Evolutionary conservation across 2,329 filamentous ascomycete genomes (phyloP).

Genomic region (Fusarium buharicum): DNA sequence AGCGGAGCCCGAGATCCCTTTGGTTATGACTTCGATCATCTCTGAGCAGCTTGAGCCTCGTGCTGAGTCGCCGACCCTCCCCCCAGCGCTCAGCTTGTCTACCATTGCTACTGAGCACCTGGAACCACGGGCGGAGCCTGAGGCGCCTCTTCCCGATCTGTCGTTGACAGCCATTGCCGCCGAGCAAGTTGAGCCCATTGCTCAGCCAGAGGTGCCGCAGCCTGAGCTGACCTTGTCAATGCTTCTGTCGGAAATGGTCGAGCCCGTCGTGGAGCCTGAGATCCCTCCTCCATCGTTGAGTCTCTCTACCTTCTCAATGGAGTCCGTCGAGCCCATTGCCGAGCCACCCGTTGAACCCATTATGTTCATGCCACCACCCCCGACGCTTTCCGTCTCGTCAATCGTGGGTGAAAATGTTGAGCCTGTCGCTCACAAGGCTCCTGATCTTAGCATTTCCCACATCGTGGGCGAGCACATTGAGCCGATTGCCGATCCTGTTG

Average conservation of each 20-base stretch:
- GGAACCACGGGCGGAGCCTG: conserved; percentile 45
- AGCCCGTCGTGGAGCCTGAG: conserved; percentile 30
- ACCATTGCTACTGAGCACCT: conserved; percentile 41
- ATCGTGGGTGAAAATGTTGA: conserved; percentile 40
- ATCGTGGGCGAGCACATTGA: conserved; percentile 43
- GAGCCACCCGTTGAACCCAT: conserved; percentile 41
- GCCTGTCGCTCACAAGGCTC: conserved; percentile 39
- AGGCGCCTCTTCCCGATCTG: conserved; percentile 42
- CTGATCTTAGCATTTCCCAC: conserved; percentile 34
- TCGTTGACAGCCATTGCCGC: conserved; percentile 48
- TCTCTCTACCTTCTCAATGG: conserved; percentile 32
- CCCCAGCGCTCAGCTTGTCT: conserved; percentile 43
- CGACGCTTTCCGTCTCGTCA: conserved; percentile 29
- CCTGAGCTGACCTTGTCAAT: conserved; percentile 1
- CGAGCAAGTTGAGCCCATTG: conserved; percentile 48
- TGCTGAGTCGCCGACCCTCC: conserved; percentile 36
- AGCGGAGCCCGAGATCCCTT: conserved; percentile 43
- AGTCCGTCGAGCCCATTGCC: conserved; percentile 32
- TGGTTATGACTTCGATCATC: conserved; percentile 43
- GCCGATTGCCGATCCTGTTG: conserved; percentile 27
- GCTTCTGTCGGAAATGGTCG: conserved; percentile 3
- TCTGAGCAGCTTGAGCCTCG: conserved; percentile 46
- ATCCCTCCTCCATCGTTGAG: conserved; percentile 37
- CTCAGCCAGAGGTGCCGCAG: conserved; percentile 20
- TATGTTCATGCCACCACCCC: conserved; percentile 35